phyloP scores from a whole-genome alignment of 2,329 filamentous ascomycete species.

The Fusarium mexicanum region DNA sequence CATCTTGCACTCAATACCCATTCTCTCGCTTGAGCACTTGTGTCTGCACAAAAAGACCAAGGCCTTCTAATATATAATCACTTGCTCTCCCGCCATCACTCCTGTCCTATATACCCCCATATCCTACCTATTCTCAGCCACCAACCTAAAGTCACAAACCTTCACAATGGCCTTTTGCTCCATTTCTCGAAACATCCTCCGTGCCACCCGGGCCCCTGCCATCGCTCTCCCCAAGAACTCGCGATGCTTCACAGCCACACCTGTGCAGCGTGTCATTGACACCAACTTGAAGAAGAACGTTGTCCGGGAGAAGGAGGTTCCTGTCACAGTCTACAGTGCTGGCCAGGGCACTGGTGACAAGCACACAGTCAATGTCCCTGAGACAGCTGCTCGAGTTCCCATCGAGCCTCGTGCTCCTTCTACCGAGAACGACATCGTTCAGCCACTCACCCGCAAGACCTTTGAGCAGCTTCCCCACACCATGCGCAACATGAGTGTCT shows the following conservation, averaged over 20 bases:
- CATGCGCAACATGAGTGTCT: constrained; percentile 74
- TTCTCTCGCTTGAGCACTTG: constrained; percentile 8
- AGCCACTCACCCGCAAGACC: constrained; percentile 63
- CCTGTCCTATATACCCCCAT: neutral
- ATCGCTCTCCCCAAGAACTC: constrained; percentile 39
- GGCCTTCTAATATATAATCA: constrained; percentile 16
- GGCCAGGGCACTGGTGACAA: constrained; percentile 60
- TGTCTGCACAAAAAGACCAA: neutral
- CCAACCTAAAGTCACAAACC: constrained; percentile 12
- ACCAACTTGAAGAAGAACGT: constrained; percentile 61
- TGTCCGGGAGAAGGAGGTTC: constrained; percentile 66
- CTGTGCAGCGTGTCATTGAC: constrained; percentile 48
- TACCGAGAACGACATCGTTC: constrained; percentile 58
- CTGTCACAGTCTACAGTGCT: constrained; percentile 62
- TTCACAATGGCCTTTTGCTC: constrained; percentile 47
- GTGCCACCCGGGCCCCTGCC: constrained; percentile 46
- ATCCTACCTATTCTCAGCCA: neutral
- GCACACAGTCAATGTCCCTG: constrained; percentile 64
- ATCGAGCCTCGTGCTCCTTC: constrained; percentile 52
- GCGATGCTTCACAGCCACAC: constrained; percentile 49
- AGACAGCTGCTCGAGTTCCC: constrained; percentile 54
- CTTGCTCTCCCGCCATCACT: neutral
- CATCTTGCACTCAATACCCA: constrained; percentile 4
- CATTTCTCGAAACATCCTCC: constrained; percentile 48
- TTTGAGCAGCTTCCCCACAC: constrained; percentile 69